Percentiles rank a stretch among this genome's conserved stretches.
phyloP scores from a whole-genome alignment of 139 green algal genomes.

The Closterium sp. region DNA sequence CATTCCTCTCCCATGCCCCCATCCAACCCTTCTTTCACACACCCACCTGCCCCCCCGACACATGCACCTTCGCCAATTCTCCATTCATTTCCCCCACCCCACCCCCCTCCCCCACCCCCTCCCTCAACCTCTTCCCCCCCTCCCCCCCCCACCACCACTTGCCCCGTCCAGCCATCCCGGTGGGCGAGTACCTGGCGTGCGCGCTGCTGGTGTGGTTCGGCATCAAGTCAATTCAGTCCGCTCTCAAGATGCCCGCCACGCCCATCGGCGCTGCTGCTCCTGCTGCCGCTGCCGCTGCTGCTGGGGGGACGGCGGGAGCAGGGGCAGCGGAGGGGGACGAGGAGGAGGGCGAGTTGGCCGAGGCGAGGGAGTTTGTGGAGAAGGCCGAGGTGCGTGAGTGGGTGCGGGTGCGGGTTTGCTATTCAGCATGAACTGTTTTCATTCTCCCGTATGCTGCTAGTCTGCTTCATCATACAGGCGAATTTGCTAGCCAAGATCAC shows the following conservation, averaged over 20 bases:
- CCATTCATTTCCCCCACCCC: conserved; percentile 50
- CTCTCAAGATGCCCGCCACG: conserved; percentile 39
- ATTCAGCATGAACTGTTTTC: no score
- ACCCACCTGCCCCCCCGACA: no score
- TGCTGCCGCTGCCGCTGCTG: not conserved
- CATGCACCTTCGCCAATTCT: conserved; percentile 10
- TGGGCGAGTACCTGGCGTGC: conserved; percentile 79
- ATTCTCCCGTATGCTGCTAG: no score
- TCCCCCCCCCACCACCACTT: no score
- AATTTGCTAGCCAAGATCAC: no score
- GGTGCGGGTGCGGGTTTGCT: no score
- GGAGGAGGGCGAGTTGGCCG: conserved; percentile 56
- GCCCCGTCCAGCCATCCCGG: conserved; percentile 50
- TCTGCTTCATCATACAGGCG: no score
- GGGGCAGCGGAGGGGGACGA: conserved; percentile 62
- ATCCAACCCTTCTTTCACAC: no score
- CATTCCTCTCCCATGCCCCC: not conserved
- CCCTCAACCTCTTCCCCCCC: no score
- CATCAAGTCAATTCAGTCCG: conserved; percentile 62
- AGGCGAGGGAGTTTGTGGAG: conserved; percentile 68
- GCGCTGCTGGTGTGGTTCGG: conserved; percentile 93
- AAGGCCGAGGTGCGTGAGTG: conserved; percentile 29
- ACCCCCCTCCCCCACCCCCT: no score
- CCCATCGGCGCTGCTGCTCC: not conserved
- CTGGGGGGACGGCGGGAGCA: not conserved